phyloP scores from a whole-genome alignment of 2,329 filamentous ascomycete species.

The Phialophora verrucosa region DNA sequence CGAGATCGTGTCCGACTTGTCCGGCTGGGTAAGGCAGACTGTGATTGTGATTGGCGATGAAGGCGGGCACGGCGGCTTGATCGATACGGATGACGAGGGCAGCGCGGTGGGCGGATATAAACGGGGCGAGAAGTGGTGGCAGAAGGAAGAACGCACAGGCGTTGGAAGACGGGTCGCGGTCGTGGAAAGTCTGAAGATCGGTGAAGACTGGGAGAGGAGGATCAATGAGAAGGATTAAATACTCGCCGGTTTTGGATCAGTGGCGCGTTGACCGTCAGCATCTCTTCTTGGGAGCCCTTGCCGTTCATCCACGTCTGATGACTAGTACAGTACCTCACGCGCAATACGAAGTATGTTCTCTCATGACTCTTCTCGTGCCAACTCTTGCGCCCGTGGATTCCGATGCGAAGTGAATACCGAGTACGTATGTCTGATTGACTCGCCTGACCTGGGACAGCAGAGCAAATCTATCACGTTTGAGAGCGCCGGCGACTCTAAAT shows the following conservation, averaged over 20 bases:
- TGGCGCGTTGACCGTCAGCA: background rate
- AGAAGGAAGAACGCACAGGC: constrained; percentile 79
- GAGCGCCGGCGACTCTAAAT: no score
- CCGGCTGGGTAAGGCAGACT: constrained; percentile 67
- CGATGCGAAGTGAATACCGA: background rate
- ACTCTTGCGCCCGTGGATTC: no score
- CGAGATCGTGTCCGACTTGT: constrained; percentile 70
- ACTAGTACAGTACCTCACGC: background rate
- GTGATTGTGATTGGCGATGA: constrained; percentile 64
- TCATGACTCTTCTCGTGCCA: background rate
- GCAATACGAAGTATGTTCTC: constrained; percentile 6
- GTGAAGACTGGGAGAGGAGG: constrained; percentile 85
- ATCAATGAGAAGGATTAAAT: constrained; percentile 62
- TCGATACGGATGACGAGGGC: constrained; percentile 74
- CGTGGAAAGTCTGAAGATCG: constrained; percentile 79
- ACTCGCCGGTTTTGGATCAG: constrained; percentile 39
- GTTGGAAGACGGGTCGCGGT: constrained; percentile 86
- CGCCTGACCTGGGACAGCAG: no score
- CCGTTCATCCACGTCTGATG: background rate
- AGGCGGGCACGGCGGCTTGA: constrained; percentile 72
- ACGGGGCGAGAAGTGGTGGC: constrained; percentile 66
- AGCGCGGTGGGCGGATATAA: constrained; percentile 46
- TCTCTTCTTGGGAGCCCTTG: background rate
- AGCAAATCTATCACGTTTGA: no score
- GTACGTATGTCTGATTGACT: no score